A percentile compares a stretch with the other conserved stretches of the same genome.
These are phyloP conservation scores for Crotalaria pallida DNA, from an alignment of 306 rosid species.

Conservation along the genomic window DNA sequence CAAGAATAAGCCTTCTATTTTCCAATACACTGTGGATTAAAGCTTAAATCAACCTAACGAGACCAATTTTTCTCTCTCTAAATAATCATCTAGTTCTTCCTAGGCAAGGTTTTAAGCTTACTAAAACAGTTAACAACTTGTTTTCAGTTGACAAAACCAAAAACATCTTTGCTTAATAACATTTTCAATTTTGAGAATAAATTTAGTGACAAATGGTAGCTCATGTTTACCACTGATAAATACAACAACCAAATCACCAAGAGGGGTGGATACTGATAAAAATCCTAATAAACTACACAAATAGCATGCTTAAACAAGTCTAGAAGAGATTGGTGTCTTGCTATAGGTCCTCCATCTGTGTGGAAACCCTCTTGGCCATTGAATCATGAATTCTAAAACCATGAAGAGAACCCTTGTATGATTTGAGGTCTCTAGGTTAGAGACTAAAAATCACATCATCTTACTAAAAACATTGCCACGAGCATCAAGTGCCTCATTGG, in stretches of 20 bases:
- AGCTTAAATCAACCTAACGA: neutral
- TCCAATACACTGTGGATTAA: neutral
- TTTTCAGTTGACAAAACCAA: neutral
- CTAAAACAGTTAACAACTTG: neutral
- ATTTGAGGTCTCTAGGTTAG: slow-evolving; percentile 15
- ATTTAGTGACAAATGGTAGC: neutral
- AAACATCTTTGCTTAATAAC: neutral
- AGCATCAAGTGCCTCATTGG: neutral
- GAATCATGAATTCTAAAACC: neutral
- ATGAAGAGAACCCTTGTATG: neutral
- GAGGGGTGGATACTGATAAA: neutral
- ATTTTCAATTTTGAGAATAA: neutral
- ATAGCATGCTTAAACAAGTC: neutral
- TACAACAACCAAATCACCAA: neutral
- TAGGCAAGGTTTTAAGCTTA: neutral
- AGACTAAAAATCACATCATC: neutral
- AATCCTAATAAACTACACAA: neutral
- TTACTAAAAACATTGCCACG: neutral
- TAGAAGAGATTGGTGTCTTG: neutral
- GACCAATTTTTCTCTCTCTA: neutral
- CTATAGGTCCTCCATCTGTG: neutral
- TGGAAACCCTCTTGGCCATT: neutral
- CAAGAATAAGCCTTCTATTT: neutral
- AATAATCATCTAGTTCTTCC: neutral
- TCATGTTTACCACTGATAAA: neutral